phyloP scores from a whole-genome alignment of 345 rosid species.

The Acer negundo region DNA sequence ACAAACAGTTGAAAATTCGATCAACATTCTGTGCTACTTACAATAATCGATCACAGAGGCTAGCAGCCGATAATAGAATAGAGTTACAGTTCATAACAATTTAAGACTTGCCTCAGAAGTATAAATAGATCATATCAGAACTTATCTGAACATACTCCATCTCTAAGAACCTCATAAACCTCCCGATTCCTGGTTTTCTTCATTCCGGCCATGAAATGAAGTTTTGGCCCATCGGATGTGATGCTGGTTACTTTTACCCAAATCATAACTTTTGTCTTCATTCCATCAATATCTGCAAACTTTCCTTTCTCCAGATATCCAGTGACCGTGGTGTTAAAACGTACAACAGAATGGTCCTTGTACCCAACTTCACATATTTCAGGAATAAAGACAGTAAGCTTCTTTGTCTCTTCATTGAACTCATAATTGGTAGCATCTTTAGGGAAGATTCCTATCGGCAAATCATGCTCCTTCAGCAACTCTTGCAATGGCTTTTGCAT shows the following conservation, averaged over 20 bases:
- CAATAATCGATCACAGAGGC: slow-evolving; percentile 10
- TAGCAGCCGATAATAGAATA: slow-evolving; percentile 3
- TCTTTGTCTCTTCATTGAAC: slow-evolving; percentile 80
- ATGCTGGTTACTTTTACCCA: slow-evolving; percentile 87
- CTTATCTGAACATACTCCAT: slow-evolving; percentile 71
- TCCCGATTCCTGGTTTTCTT: slow-evolving; percentile 72
- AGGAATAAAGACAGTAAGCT: slow-evolving; percentile 77
- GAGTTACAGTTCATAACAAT: slow-evolving; percentile 13
- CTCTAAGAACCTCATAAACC: slow-evolving; percentile 80
- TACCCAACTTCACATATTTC: slow-evolving; percentile 85
- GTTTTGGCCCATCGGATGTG: slow-evolving; percentile 69
- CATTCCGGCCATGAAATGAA: slow-evolving; percentile 77
- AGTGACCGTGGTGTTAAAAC: slow-evolving; percentile 64
- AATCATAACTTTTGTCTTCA: slow-evolving; percentile 85
- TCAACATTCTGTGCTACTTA: slow-evolving; percentile 7
- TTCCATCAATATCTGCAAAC: slow-evolving; percentile 78
- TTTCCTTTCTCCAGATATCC: slow-evolving; percentile 85
- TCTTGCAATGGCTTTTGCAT: slow-evolving; percentile 95
- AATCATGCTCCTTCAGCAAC: slow-evolving; percentile 74
- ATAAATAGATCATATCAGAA: slow-evolving; percentile 42
- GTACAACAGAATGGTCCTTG: slow-evolving; percentile 79
- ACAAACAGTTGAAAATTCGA: neutral
- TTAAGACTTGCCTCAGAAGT: neutral
- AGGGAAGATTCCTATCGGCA: slow-evolving; percentile 91
- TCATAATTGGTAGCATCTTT: slow-evolving; percentile 93